Conservation (phyloP, 73 alveolate species). For the Paraurostyla sp. region DNA sequence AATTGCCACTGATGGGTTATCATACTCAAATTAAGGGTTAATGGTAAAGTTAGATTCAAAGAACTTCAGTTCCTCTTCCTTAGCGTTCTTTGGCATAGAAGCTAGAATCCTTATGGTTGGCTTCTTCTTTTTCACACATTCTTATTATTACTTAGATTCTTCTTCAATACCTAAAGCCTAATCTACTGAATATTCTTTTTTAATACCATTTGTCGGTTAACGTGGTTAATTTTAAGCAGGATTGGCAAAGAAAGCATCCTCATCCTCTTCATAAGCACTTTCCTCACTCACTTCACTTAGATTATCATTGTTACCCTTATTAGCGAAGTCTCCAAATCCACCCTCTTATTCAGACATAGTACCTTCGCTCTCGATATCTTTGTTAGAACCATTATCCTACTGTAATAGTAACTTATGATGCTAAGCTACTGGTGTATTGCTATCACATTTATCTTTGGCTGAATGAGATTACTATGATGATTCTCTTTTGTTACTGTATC, state of each 20-base stretch:
- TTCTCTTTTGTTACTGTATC: neutral
- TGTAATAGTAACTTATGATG: neutral
- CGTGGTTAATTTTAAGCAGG: neutral
- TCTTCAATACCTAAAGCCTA: conserved; percentile 42
- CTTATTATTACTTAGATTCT: neutral
- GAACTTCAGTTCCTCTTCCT: conserved; percentile 78
- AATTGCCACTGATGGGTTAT: conserved; percentile 51
- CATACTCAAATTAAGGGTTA: conserved; percentile 85
- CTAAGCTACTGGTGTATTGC: conserved; percentile 14
- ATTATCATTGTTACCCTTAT: conserved; percentile 18
- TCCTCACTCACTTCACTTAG: conserved; percentile 59
- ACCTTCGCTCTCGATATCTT: conserved; percentile 40
- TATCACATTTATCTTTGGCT: neutral
- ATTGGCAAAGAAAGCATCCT: neutral
- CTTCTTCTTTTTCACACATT: conserved; percentile 45
- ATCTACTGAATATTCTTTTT: neutral
- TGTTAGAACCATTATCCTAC: neutral
- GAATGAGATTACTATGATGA: neutral
- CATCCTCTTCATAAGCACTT: conserved; percentile 52
- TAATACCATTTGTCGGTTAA: neutral
- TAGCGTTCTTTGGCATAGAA: conserved; percentile 72
- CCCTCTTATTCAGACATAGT: neutral
- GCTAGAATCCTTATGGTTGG: conserved; percentile 27
- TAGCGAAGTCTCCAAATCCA: conserved; percentile 1
- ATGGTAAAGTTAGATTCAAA: conserved; percentile 73